Percentiles rank a stretch among this genome's conserved stretches.
phyloP scores from a whole-genome alignment of 352 stramenopile species.

The Phytophthora pistaciae region DNA sequence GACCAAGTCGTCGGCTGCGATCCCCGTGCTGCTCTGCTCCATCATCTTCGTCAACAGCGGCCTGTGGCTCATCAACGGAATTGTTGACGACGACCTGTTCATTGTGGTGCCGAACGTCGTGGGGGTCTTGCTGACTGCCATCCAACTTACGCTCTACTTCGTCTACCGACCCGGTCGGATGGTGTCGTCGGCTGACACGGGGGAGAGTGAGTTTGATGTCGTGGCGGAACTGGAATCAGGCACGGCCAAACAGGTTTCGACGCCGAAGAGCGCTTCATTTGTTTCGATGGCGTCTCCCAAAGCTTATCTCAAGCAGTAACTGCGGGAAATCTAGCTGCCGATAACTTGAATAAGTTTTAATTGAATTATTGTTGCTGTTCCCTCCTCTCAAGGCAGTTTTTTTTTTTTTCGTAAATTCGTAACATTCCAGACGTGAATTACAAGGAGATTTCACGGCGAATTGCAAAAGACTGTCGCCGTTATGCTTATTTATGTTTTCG shows the following conservation, averaged over 20 bases:
- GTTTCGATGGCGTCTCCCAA: slow-evolving; percentile 10
- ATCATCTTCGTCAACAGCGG: slow-evolving; percentile 59
- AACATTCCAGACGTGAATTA: no score
- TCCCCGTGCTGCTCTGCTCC: slow-evolving; percentile 58
- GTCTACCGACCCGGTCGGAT: slow-evolving; percentile 39
- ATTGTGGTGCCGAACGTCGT: slow-evolving; percentile 53
- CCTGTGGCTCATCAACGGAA: slow-evolving; percentile 62
- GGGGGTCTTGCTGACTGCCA: slow-evolving; percentile 37
- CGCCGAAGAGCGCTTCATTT: slow-evolving; percentile 5
- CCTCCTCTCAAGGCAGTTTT: no score
- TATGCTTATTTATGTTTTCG: no score
- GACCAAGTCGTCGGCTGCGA: slow-evolving; percentile 44
- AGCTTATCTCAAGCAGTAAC: neutral
- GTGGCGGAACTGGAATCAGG: slow-evolving; percentile 15
- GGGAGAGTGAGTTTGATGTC: slow-evolving; percentile 13
- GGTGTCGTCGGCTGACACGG: slow-evolving; percentile 3
- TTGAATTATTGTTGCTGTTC: neutral
- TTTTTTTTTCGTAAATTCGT: no score
- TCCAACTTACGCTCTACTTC: slow-evolving; percentile 59
- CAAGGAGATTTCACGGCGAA: no score
- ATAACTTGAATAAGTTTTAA: neutral
- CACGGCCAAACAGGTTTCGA: neutral
- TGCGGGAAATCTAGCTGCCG: neutral
- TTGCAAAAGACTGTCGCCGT: no score
- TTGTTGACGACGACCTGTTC: slow-evolving; percentile 54